Conservation (phyloP, 768 basidiomycete species). For the Cystobasidium ongulense region DNA sequence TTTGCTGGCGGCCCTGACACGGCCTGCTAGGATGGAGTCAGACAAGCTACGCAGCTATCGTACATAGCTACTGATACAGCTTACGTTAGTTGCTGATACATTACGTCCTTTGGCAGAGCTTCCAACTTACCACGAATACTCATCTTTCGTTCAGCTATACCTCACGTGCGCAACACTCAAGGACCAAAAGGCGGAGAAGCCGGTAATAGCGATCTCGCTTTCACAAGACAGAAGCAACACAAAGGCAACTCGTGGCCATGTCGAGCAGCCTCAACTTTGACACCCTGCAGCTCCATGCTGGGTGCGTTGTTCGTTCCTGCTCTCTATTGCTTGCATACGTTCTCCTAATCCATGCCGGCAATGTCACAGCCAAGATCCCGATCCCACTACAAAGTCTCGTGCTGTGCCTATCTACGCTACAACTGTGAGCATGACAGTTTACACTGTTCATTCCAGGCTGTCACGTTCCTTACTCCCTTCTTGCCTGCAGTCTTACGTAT, state of each 20-base stretch:
- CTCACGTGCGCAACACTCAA: no score
- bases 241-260: background rate
- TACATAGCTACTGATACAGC: no score
- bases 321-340: background rate
- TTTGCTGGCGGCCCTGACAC: no score
- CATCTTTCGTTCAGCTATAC: no score
- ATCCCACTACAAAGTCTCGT: slow-evolving; percentile 48
- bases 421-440: slow-evolving; percentile 8
- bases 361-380: slow-evolving; percentile 3
- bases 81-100: no score
- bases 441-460: background rate
- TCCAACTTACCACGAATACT: no score
- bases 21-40: no score
- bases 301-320: slow-evolving; percentile 45
- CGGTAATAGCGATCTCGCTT: no score
- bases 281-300: slow-evolving; percentile 70
- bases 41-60: no score
- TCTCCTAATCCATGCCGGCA: background rate
- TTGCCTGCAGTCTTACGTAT: slow-evolving; percentile 17
- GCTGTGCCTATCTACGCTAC: slow-evolving; percentile 60
- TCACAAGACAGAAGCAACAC: no score
- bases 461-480: background rate
- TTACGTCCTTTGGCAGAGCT: no score
- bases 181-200: no score
- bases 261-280: slow-evolving; percentile 50